Conservation (phyloP, 306 rosid genomes). For the Quercus suber region DNA sequence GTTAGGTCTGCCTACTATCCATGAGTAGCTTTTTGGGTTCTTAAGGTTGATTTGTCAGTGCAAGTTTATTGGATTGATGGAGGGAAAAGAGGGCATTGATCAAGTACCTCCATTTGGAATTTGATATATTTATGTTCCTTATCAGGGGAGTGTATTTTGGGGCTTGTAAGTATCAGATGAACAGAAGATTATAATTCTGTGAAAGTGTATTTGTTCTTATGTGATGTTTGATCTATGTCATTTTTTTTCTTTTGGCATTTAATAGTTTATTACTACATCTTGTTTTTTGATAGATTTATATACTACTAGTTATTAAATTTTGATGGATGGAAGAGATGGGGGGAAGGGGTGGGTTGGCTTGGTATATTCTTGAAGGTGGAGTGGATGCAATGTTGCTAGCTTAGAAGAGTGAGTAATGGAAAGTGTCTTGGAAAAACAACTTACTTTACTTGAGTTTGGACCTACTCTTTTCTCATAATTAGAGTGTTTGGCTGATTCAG, state of each 20-base stretch:
- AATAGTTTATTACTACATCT: neutral
- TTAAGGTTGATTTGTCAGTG: neutral
- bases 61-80: neutral
- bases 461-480: slow-evolving; percentile 6
- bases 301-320: neutral
- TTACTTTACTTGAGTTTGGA: slow-evolving; percentile 3
- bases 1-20: neutral
- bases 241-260: neutral
- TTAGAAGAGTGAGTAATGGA: neutral
- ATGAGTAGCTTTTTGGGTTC: neutral
- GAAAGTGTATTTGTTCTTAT: neutral
- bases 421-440: neutral
- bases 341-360: neutral
- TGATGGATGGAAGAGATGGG: neutral
- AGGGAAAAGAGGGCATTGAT: neutral
- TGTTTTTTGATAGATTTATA: neutral
- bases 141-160: neutral
- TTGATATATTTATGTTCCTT: neutral
- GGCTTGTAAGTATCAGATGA: neutral
- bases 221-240: neutral
- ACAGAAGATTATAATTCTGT: neutral
- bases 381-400: neutral
- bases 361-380: neutral
- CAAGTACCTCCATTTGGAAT: neutral
- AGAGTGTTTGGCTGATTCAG: slow-evolving; percentile 17